Conservation (phyloP, 2,329 filamentous ascomycete genomes). For the Domatiomyces catenatus region DNA sequence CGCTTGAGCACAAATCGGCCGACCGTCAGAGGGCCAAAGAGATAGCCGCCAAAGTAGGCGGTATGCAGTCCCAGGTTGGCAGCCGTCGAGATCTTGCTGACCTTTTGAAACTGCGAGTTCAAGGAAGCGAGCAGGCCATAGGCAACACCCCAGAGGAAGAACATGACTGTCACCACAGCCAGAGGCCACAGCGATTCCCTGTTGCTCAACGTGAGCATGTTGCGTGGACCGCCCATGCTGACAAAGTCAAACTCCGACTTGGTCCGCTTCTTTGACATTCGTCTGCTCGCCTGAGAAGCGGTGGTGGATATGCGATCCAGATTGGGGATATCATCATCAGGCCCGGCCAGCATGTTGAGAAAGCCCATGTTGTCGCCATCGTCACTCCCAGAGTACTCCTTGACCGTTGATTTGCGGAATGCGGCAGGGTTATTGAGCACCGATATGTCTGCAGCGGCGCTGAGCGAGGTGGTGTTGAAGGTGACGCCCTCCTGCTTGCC, state of each 20-base stretch:
- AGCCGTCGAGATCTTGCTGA: conserved; percentile 33
- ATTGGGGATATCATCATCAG: conserved; percentile 3
- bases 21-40: conserved; percentile 40
- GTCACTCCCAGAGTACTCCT: conserved; percentile 13
- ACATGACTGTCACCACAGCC: conserved; percentile 58
- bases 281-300: conserved; percentile 10
- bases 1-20: conserved; percentile 40
- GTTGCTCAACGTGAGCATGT: conserved; percentile 43
- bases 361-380: conserved; percentile 17
- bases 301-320: neutral
- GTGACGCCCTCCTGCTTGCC: neutral
- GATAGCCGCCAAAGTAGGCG: conserved; percentile 45
- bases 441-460: conserved; percentile 5
- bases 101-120: conserved; percentile 46
- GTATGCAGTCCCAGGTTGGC: conserved; percentile 40
- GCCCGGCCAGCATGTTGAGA: conserved; percentile 15
- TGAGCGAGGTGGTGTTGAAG: conserved; percentile 1
- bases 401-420: conserved; percentile 8
- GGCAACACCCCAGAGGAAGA: conserved; percentile 80
- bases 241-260: conserved; percentile 46
- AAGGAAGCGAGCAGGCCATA: conserved; percentile 75
- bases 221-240: conserved; percentile 40
- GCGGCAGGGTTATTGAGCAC: conserved; percentile 17
- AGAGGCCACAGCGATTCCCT: conserved; percentile 43
- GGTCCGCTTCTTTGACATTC: conserved; percentile 20